Evolutionary conservation across 371 early-diverging fungal species (phyloP).

Genomic region (Gilbertella persicaria): DNA sequence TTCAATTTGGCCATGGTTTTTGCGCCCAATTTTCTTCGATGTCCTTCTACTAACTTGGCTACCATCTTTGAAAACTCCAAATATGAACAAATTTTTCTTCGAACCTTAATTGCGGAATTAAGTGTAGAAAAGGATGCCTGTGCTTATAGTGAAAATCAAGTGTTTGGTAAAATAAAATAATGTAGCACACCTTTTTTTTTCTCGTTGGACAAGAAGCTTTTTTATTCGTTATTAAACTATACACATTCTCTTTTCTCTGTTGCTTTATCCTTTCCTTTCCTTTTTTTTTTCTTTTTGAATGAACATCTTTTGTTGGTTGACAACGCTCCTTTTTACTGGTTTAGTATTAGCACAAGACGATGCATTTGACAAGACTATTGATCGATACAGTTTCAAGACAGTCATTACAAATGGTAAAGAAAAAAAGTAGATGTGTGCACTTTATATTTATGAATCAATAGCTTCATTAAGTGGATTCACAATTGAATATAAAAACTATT

Average conservation of each 20-base stretch:
- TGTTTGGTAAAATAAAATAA: constrained; percentile 16
- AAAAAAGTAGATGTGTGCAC: neutral
- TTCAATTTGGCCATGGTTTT: constrained; percentile 95
- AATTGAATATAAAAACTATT: constrained; percentile 29
- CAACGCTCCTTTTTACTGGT: no score
- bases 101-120: constrained; percentile 34
- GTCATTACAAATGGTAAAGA: constrained; percentile 10
- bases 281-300: neutral
- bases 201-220: constrained; percentile 21
- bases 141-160: constrained; percentile 17
- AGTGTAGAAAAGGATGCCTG: constrained; percentile 27
- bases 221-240: no score
- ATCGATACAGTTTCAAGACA: constrained; percentile 5
- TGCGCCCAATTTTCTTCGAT: constrained; percentile 91
- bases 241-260: constrained; percentile 5
- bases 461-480: constrained; percentile 18
- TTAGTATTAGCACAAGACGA: neutral
- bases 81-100: constrained; percentile 56
- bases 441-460: constrained; percentile 5
- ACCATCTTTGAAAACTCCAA: constrained; percentile 83
- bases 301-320: no score
- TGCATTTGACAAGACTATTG: neutral
- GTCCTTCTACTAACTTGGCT: constrained; percentile 77
- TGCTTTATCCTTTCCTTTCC: neutral
- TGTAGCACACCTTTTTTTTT: constrained; percentile 8